phyloP scores from a whole-genome alignment of 495 filamentous ascomycete genomes.

The Annulohypoxylon moriforme region DNA sequence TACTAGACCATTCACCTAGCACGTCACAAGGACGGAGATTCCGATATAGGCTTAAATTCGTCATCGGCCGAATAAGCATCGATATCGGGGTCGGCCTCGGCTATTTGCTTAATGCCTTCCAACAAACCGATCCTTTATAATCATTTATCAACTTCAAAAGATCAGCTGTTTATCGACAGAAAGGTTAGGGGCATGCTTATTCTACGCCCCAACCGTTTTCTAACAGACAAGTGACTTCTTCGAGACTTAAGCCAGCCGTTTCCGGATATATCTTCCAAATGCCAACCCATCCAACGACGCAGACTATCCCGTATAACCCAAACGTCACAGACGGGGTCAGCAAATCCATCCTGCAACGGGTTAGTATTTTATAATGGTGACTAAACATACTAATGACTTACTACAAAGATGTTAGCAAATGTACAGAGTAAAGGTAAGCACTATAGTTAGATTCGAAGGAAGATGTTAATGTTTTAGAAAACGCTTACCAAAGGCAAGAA shows the following conservation, averaged over 20 bases:
- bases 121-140: not conserved
- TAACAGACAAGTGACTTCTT: slow-evolving; percentile 81
- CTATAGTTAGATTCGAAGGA: not conserved
- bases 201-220: slow-evolving; percentile 79
- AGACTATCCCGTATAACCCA: slow-evolving; percentile 76
- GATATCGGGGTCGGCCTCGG: slow-evolving; percentile 4
- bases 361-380: slow-evolving; percentile 13
- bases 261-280: slow-evolving; percentile 85
- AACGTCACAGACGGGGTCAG: slow-evolving; percentile 84
- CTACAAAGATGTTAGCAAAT: slow-evolving; percentile 31
- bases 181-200: slow-evolving; percentile 26
- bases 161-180: not conserved
- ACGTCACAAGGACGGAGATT: not conserved
- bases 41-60: not conserved
- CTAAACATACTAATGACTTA: slow-evolving; percentile 22
- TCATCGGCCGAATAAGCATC: not conserved
- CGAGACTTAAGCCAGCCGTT: slow-evolving; percentile 81
- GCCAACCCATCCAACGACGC: slow-evolving; percentile 70
- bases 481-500: slow-evolving; percentile 75
- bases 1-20: not conserved
- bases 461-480: not conserved
- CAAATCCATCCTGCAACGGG: slow-evolving; percentile 67
- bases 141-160: not conserved
- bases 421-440: not conserved
- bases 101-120: not conserved